Evolutionary conservation across 257 asterid genomes (phyloP).

Genomic region (Solanum pinnatisectum): DNA sequence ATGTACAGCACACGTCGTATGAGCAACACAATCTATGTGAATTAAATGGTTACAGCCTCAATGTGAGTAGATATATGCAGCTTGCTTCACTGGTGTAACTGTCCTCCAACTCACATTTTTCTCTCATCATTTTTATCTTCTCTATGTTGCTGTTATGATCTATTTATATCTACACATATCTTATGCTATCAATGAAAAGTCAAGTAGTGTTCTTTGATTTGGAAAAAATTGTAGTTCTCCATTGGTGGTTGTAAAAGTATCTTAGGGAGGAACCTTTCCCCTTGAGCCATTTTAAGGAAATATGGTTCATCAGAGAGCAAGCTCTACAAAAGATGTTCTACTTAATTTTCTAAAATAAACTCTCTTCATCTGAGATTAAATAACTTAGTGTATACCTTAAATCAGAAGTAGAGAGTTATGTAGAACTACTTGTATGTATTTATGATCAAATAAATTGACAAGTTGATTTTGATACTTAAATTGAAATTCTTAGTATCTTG

Average conservation of each 20-base stretch:
- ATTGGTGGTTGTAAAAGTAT: background rate
- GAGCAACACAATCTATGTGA: conserved; percentile 34
- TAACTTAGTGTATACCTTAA: background rate
- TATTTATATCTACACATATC: background rate
- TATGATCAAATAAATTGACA: background rate
- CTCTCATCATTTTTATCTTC: background rate
- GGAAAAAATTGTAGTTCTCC: background rate
- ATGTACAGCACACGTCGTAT: background rate
- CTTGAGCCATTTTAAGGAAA: background rate
- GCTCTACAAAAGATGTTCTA: background rate
- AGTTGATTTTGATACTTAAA: background rate
- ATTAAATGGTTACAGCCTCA: conserved; percentile 18
- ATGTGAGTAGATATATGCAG: conserved; percentile 35
- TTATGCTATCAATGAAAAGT: background rate
- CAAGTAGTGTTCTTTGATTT: background rate
- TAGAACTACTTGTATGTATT: background rate
- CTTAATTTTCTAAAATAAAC: background rate
- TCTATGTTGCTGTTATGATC: background rate
- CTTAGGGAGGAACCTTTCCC: background rate
- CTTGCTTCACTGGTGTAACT: background rate
- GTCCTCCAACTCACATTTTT: background rate
- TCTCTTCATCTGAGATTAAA: background rate
- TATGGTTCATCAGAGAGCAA: background rate
- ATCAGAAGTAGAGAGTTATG: background rate
- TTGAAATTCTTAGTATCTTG: background rate